A percentile compares a stretch with the other conserved stretches of the same genome.
Conservation (phyloP, 2,329 filamentous ascomycete species). For the Ophiosphaerella herpotricha region DNA sequence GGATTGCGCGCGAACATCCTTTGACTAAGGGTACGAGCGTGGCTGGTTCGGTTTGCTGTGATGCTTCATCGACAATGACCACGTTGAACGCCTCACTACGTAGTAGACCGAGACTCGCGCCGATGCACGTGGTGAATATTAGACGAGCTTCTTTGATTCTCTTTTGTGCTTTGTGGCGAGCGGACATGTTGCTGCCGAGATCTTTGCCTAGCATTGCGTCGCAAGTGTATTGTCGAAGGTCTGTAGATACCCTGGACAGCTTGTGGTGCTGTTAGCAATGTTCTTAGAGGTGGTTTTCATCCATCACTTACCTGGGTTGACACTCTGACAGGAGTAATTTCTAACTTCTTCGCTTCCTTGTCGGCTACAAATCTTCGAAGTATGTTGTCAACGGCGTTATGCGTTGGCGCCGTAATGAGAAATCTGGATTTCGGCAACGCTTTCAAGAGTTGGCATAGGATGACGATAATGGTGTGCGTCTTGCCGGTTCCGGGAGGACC, state of each 20-base stretch:
- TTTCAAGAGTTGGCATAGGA: slow-evolving; percentile 42
- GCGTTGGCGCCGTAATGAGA: slow-evolving; percentile 51
- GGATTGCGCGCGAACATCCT: slow-evolving; percentile 49
- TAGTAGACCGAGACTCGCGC: slow-evolving; percentile 50
- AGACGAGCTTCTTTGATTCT: slow-evolving; percentile 44
- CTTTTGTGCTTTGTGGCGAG: slow-evolving; percentile 44
- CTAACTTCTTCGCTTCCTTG: slow-evolving; percentile 5
- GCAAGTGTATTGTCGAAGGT: slow-evolving; percentile 24
- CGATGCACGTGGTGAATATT: slow-evolving; percentile 54
- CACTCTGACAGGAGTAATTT: slow-evolving; percentile 19
- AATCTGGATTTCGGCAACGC: slow-evolving; percentile 28
- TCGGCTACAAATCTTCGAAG: slow-evolving; percentile 33
- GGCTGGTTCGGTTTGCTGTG: slow-evolving; percentile 52
- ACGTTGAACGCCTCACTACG: slow-evolving; percentile 46
- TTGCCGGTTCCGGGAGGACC: slow-evolving; percentile 54
- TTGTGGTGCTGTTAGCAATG: background rate
- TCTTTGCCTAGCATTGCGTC: slow-evolving; percentile 45
- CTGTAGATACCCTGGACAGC: slow-evolving; percentile 26
- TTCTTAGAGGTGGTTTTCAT: background rate
- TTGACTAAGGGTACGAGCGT: slow-evolving; percentile 40
- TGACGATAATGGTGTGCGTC: slow-evolving; percentile 50
- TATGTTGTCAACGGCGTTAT: slow-evolving; percentile 54
- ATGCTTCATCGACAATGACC: slow-evolving; percentile 55
- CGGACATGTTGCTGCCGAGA: slow-evolving; percentile 26
- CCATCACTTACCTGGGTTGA: slow-evolving; percentile 22